Evolutionary conservation across 1,284 basidiomycete species (phyloP).

Genomic region (Cutaneotrichosporon sp.): DNA sequence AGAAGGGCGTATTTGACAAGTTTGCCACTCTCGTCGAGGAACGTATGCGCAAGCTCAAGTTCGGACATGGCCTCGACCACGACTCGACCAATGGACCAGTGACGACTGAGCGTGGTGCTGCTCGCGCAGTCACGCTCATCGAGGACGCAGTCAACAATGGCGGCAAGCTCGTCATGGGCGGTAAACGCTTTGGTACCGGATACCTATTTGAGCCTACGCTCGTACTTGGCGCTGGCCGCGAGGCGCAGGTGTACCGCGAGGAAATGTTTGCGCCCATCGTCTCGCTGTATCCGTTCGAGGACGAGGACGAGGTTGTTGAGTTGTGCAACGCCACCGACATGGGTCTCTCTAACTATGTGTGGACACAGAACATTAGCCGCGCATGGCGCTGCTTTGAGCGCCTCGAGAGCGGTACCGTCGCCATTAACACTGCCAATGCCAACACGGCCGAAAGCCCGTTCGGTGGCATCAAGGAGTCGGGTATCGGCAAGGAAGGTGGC

Average conservation of each 20-base stretch:
- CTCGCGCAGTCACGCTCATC: slow-evolving; percentile 79
- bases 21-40: slow-evolving; percentile 33
- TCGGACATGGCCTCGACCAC: slow-evolving; percentile 80
- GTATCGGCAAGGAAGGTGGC: slow-evolving; percentile 32
- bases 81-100: slow-evolving; percentile 76
- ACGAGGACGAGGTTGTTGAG: slow-evolving; percentile 82
- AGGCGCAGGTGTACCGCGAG: slow-evolving; percentile 64
- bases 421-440: slow-evolving; percentile 70
- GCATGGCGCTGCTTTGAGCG: slow-evolving; percentile 92
- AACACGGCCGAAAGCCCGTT: slow-evolving; percentile 79
- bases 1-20: slow-evolving; percentile 52
- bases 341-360: slow-evolving; percentile 90
- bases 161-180: slow-evolving; percentile 81
- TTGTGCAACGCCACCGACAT: slow-evolving; percentile 77
- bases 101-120: slow-evolving; percentile 75
- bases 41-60: slow-evolving; percentile 72
- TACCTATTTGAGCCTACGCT: slow-evolving; percentile 82
- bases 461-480: slow-evolving; percentile 62
- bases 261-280: slow-evolving; percentile 78
- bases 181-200: slow-evolving; percentile 58
- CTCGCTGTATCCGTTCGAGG: slow-evolving; percentile 69
- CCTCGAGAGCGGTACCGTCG: slow-evolving; percentile 86
- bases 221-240: slow-evolving; percentile 70
- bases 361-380: slow-evolving; percentile 76
- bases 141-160: slow-evolving; percentile 75